Conservation (phyloP, 2,329 filamentous ascomycete genomes). For the Cladosporium sp. region DNA sequence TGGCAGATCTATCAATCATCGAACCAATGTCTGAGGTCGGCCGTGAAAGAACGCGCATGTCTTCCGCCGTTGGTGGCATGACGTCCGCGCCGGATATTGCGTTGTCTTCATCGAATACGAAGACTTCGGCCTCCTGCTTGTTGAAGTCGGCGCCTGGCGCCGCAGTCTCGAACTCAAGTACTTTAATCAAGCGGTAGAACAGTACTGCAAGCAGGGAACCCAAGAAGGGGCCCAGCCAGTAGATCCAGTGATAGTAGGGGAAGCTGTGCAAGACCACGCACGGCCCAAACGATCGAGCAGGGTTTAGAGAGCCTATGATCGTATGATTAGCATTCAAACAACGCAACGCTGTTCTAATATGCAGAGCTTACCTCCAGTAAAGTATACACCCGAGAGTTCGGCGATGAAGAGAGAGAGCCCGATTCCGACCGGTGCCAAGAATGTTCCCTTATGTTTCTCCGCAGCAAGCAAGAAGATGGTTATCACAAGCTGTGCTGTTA, state of each 20-base stretch:
- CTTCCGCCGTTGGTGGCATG: constrained; percentile 24
- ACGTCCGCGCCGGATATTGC: constrained; percentile 35
- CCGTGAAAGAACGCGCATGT: constrained; percentile 6
- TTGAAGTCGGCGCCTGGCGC: constrained; percentile 51
- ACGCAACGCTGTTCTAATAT: not conserved
- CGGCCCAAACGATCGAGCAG: constrained; percentile 52
- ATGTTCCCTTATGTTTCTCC: constrained; percentile 46
- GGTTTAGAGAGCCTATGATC: constrained; percentile 44
- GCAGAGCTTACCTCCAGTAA: constrained; percentile 40
- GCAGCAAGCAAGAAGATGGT: constrained; percentile 49
- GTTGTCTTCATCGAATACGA: constrained; percentile 39
- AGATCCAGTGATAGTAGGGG: constrained; percentile 52
- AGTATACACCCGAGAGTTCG: constrained; percentile 48
- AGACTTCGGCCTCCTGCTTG: constrained; percentile 42
- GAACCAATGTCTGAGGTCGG: not conserved
- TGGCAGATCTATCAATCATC: not conserved
- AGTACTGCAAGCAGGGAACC: constrained; percentile 48
- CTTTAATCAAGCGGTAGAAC: constrained; percentile 53
- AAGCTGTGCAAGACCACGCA: constrained; percentile 46
- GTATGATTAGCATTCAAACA: constrained; percentile 2
- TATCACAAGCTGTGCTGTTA: constrained; percentile 52
- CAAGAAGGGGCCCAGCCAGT: constrained; percentile 52
- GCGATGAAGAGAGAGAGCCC: constrained; percentile 48
- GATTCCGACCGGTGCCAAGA: constrained; percentile 41
- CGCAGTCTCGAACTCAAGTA: constrained; percentile 52